phyloP scores from a whole-genome alignment of 2,329 filamentous ascomycete species.

The Trichoderma hamatum region DNA sequence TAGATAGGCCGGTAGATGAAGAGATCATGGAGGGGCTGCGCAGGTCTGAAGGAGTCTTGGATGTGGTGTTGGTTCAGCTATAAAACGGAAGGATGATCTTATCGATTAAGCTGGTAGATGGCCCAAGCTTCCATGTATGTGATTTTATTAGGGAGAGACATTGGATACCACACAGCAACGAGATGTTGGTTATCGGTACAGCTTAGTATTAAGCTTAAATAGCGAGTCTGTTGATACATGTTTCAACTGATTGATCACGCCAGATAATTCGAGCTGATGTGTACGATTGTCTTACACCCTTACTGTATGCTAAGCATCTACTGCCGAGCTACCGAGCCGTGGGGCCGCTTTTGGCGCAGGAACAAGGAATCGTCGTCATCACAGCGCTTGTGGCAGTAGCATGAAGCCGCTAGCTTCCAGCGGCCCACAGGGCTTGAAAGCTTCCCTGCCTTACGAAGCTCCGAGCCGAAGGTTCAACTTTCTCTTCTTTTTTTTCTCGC shows the following conservation, averaged over 20 bases:
- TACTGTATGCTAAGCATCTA: neutral
- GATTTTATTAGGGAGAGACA: neutral
- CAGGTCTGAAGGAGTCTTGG: conserved; percentile 55
- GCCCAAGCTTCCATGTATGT: neutral
- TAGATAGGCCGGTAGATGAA: conserved; percentile 65
- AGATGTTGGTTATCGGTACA: neutral
- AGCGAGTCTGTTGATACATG: neutral
- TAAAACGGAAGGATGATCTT: conserved; percentile 29
- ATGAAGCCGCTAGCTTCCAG: conserved; percentile 14
- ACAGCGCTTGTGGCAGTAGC: neutral
- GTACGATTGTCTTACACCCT: neutral
- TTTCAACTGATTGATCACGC: neutral
- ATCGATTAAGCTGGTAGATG: neutral
- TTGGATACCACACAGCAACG: neutral
- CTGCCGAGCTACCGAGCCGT: conserved; percentile 6
- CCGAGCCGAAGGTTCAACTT: neutral
- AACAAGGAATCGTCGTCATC: conserved; percentile 20
- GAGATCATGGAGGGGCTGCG: conserved; percentile 55
- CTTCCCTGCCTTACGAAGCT: conserved; percentile 3
- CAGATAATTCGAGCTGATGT: neutral
- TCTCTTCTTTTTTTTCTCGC: neutral
- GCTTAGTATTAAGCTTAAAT: neutral
- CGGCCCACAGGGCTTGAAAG: conserved; percentile 19
- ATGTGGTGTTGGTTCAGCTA: conserved; percentile 57
- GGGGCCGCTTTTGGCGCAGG: conserved; percentile 25